A percentile compares a stretch with the other conserved stretches of the same genome.
Evolutionary conservation across 257 asterid species (phyloP).

Genomic region (Ocimum tenuiflorum): DNA sequence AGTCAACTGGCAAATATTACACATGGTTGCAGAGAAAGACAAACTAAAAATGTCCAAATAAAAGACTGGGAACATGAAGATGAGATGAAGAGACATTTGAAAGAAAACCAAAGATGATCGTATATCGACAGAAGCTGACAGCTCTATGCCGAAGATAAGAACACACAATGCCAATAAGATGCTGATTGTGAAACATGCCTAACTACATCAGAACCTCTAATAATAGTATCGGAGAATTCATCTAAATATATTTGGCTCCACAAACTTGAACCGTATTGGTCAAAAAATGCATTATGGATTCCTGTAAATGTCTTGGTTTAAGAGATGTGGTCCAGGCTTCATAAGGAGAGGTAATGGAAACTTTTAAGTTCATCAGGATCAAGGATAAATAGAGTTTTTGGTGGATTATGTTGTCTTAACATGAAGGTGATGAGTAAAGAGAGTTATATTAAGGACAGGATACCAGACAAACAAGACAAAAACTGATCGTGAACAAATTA

Average conservation of each 20-base stretch:
- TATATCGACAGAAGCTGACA: constrained; percentile 21
- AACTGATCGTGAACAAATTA: constrained; percentile 28
- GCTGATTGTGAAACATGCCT: constrained; percentile 12
- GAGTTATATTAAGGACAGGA: constrained; percentile 18
- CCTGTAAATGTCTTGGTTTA: not conserved
- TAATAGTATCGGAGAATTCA: not conserved
- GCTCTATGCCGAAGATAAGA: constrained; percentile 1
- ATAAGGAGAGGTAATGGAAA: constrained; percentile 12
- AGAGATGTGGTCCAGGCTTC: constrained; percentile 31
- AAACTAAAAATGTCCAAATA: not conserved
- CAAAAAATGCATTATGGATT: constrained; percentile 10
- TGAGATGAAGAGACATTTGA: not conserved
- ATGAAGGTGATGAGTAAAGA: constrained; percentile 22
- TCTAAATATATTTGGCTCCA: constrained; percentile 14
- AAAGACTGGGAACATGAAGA: constrained; percentile 2
- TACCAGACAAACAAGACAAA: constrained; percentile 32
- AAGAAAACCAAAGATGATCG: constrained; percentile 5
- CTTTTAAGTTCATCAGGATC: constrained; percentile 16
- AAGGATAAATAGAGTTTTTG: constrained; percentile 8
- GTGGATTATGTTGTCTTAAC: constrained; percentile 17
- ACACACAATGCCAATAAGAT: constrained; percentile 4
- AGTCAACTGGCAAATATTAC: not conserved
- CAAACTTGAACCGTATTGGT: not conserved
- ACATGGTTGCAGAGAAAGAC: not conserved
- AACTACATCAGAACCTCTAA: not conserved